These are phyloP conservation scores for Trichophyton mentagrophytes DNA, from an alignment of 2,329 filamentous ascomycete species.

Conservation along the genomic window DNA sequence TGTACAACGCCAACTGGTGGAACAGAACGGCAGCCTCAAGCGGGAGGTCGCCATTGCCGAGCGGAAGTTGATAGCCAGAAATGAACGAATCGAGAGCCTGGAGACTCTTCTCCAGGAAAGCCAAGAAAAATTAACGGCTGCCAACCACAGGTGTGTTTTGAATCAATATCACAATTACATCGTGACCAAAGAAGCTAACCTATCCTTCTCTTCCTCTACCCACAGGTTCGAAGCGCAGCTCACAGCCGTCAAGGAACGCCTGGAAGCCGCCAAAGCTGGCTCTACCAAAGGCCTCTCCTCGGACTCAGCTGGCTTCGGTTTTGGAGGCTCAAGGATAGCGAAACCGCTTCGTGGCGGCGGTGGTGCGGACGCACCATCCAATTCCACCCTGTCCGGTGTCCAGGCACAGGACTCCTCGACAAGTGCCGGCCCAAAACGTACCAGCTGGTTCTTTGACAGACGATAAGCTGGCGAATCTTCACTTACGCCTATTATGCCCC, in stretches of 20 bases:
- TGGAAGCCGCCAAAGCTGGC: conserved; percentile 86
- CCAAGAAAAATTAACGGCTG: conserved; percentile 94
- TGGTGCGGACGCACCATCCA: conserved; percentile 23
- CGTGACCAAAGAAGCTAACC: conserved; percentile 6
- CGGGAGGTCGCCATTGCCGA: conserved; percentile 99
- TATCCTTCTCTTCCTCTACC: neutral
- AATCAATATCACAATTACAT: neutral
- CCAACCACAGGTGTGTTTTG: conserved; percentile 77
- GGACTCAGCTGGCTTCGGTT: conserved; percentile 59
- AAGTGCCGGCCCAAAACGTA: conserved; percentile 53
- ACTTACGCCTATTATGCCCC: neutral
- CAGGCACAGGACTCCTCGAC: conserved; percentile 57
- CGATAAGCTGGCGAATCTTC: conserved; percentile 20
- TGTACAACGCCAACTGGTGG: conserved; percentile 91
- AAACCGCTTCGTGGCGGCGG: conserved; percentile 48
- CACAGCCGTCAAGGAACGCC: conserved; percentile 89
- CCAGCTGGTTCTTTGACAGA: conserved; percentile 40
- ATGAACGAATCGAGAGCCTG: conserved; percentile 90
- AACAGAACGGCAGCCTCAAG: conserved; percentile 94
- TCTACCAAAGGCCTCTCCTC: conserved; percentile 70
- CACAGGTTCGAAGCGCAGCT: conserved; percentile 91
- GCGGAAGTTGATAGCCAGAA: conserved; percentile 88
- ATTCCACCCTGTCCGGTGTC: conserved; percentile 30
- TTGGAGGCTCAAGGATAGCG: conserved; percentile 48
- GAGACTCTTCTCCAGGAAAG: conserved; percentile 89